phyloP scores from a whole-genome alignment of 495 filamentous ascomycete species.

The Penicillium robsamsonii region DNA sequence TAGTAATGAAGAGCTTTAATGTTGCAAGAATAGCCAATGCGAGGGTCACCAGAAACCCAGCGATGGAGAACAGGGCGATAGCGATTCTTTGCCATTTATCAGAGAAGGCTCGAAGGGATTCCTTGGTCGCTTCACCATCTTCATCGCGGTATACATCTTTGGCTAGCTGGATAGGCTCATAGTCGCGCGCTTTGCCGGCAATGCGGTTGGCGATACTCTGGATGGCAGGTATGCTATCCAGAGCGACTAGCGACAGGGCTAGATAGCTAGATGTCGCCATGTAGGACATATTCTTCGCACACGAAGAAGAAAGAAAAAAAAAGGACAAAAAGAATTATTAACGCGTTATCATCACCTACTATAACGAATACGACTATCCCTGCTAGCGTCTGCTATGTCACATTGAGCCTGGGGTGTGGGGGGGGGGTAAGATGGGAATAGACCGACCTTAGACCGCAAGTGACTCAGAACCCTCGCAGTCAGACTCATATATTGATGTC shows the following conservation, averaged over 20 bases:
- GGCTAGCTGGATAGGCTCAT: conserved; percentile 20
- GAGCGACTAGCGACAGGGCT: conserved; percentile 26
- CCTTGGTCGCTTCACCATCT: conserved; percentile 32
- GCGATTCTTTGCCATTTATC: conserved; percentile 28
- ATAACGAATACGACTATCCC: not conserved
- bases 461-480: not conserved
- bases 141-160: conserved; percentile 30
- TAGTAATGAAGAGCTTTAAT: not conserved
- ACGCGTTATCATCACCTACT: not conserved
- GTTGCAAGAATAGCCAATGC: conserved; percentile 27
- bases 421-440: not conserved
- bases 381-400: not conserved
- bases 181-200: conserved; percentile 18
- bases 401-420: no score
- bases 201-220: conserved; percentile 23
- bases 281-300: conserved; percentile 24
- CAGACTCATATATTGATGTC: not conserved
- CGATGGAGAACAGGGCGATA: conserved; percentile 21
- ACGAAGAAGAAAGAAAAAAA: not conserved
- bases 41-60: conserved; percentile 21
- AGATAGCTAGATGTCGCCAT: conserved; percentile 19
- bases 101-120: conserved; percentile 31
- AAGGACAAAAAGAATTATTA: not conserved
- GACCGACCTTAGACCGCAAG: not conserved
- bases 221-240: conserved; percentile 26